Evolutionary conservation across 495 filamentous ascomycete genomes (phyloP), one percentile per base, ranked within the genome.

Genomic region (Tuber calosporum): DNA sequence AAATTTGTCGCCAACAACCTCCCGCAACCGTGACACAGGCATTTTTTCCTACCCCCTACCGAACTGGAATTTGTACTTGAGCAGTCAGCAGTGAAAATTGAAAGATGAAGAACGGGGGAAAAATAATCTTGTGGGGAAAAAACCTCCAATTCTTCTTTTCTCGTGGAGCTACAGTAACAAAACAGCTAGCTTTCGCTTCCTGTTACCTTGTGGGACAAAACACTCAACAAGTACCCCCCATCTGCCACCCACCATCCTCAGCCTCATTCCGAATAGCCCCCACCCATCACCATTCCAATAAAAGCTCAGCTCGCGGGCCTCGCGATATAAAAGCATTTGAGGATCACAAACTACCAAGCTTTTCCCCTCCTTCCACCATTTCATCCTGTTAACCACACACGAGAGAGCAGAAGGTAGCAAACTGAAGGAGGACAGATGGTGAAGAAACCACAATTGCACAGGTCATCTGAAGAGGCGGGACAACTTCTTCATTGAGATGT

Each of bases 101-200:
- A 43, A 43, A 20, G 20, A 4, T 19, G 15, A 43, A 43, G n/a
- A n/a, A n/a, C n/a, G n/a, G n/a, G 3, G 22, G 0, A n/a, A 53
- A 53, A n/a, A n/a, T 40, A 9, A 7, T n/a, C 22, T 45, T 20
- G 42, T 4, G 20, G 45, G 53, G 4, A 22, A 58, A 58, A 15
- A n/a, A n/a, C n/a, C n/a, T n/a, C n/a, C 53, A 30, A n/a, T 43
- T 11, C 43, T 66, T 38, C 69, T 34, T n/a, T 71, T 72, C 74
- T 77, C 75, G 58, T 73, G 68, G 69, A 77, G 75, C 70, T 58
- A 72, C 69, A 43, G 40, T 15, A 67, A 40, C 74, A 68, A 68
- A 67, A 76, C n/a, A 53, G 66, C 67, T 37, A 76, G 75, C 66
- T 75, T 75, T 69, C 38, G 43, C 48, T 43, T 74, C 39, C 20